Evolutionary conservation across 2,329 filamentous ascomycete genomes (phyloP), one percentile per base, ranked within the genome.

Genomic region (Colletotrichum sublineola): DNA sequence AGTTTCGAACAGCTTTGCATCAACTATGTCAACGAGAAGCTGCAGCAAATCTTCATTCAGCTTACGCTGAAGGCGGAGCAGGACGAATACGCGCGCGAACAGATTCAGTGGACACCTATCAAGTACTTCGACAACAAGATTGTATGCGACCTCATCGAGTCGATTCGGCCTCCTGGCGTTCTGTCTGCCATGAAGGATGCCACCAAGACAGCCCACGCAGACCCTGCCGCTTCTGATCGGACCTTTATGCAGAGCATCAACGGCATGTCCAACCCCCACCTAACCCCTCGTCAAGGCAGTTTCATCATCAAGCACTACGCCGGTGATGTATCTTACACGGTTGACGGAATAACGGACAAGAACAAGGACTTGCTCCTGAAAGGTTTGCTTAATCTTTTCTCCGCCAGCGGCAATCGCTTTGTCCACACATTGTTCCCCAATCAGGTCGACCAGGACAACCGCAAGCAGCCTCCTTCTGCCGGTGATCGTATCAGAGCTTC

Each of bases 81-180:
- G 84, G 96, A 99, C 77, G 96, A 99, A 81, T 99, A 99, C 79
- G 94, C 93, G 20, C 88, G 94, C 61, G 96, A 99, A 82, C 92
- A 98, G 86, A 99, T 99, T 80, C 92, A 97, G 80, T 99, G 96
- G 96, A 98, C 95, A 0, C 96, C 96, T 2, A 99, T 99, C 87
- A 97, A 96, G 79, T 99, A 98, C 84, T 99, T 98, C 78, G 96
- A 99, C 84, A 99, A 99, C 88, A 98, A 98, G 86, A 92, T 99
- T 60, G 96, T 99, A 69, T 99, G 96, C 81, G 96, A 98, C 74
- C 83, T 99, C 79, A 99, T 99, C 76, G 96, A 99, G 82, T 94
- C 97, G 79, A 91, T 93, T 80, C 88, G 95, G 66, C 96, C 96
- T 7, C 93, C 94, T 1, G 96, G 96, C 79, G 91, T 99, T 57